Evolutionary conservation across 129 eudicot genomes (phyloP).

Genomic region (Cynara cardunculus): DNA sequence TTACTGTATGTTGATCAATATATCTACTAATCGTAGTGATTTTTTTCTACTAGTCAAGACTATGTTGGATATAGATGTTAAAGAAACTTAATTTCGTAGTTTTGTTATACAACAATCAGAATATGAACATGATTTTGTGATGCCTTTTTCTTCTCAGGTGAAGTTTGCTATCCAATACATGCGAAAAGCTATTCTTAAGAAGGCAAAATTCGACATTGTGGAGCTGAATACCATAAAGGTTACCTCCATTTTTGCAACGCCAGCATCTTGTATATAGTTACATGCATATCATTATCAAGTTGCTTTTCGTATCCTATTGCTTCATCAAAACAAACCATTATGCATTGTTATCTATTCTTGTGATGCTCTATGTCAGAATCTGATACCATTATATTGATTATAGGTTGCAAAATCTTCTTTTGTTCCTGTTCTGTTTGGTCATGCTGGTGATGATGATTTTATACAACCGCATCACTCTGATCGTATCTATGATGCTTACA

Average conservation of each 20-base stretch:
- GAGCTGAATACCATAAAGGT: conserved; percentile 91
- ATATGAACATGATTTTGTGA: background rate
- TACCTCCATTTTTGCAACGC: background rate
- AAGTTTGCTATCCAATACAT: conserved; percentile 95
- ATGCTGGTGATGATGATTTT: conserved; percentile 87
- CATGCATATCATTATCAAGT: background rate
- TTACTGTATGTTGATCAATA: conserved; percentile 55
- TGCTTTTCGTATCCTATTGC: background rate
- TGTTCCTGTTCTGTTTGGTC: conserved; percentile 89
- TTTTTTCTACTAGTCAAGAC: conserved; percentile 1
- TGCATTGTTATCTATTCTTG: background rate
- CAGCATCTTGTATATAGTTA: background rate
- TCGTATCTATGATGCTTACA: conserved; percentile 80
- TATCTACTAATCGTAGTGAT: background rate
- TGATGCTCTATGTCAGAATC: conserved; percentile 1
- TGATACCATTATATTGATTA: conserved; percentile 13
- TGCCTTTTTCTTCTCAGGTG: conserved; percentile 38
- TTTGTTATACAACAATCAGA: background rate
- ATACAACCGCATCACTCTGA: conserved; percentile 96
- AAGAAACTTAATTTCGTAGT: background rate
- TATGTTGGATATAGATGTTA: background rate
- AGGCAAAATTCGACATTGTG: conserved; percentile 87
- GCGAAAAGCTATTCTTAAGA: conserved; percentile 84
- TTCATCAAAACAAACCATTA: background rate
- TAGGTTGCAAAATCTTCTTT: conserved; percentile 87